phyloP scores from a whole-genome alignment of 768 basidiomycete species.

The Naganishia kalamii region DNA sequence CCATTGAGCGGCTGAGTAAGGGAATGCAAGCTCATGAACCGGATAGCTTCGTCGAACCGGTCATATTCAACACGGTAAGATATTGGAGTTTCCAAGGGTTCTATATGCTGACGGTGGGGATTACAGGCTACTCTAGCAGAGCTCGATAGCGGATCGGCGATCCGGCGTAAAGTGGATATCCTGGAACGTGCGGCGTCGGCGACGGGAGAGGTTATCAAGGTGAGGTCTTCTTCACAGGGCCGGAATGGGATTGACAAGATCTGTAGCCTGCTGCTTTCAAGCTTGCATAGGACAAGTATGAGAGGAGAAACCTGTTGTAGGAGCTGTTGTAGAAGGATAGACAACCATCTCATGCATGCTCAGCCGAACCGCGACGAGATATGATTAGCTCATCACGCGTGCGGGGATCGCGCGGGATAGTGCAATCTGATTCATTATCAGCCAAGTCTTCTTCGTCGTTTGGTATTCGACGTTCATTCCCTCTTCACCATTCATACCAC shows the following conservation, averaged over 20 bases:
- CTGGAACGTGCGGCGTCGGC: background rate
- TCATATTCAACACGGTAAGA: constrained; percentile 1
- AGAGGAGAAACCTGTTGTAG: background rate
- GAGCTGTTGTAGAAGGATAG: background rate
- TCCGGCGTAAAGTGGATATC: background rate
- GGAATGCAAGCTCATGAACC: background rate
- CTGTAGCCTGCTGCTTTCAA: constrained; percentile 2
- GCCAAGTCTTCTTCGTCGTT: background rate
- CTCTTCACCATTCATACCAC: background rate
- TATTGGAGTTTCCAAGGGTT: background rate
- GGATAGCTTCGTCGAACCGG: background rate
- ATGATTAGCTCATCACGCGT: background rate
- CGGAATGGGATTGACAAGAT: background rate
- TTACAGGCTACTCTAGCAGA: background rate
- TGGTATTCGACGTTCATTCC: background rate
- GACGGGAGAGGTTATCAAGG: constrained; percentile 4
- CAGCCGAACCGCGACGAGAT: background rate
- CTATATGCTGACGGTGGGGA: background rate
- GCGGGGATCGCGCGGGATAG: background rate
- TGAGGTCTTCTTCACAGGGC: background rate
- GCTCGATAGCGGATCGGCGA: background rate
- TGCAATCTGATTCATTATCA: background rate
- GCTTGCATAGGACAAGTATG: background rate
- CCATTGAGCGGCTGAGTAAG: background rate
- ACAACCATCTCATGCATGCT: too few relatives aligned